These are phyloP conservation scores for Mediolabrus comicus DNA, from an alignment of 108 stramenopile genomes.

Conservation along the genomic window DNA sequence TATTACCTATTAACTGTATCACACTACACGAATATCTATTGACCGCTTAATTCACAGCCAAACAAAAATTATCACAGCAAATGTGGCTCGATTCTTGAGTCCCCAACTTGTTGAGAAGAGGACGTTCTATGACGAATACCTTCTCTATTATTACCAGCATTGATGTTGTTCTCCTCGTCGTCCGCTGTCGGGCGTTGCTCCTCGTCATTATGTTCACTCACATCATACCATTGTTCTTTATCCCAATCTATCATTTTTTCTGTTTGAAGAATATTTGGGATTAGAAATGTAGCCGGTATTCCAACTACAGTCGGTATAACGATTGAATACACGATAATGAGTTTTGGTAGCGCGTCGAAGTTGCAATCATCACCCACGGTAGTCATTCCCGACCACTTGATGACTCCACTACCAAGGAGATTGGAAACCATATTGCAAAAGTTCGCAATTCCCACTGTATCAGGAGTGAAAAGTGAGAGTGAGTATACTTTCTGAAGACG, in stretches of 20 bases:
- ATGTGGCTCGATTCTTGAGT: slow-evolving; percentile 11
- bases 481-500: slow-evolving; percentile 42
- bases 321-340: slow-evolving; percentile 39
- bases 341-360: slow-evolving; percentile 25
- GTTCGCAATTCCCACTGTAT: slow-evolving; percentile 43
- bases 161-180: neutral
- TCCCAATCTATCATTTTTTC: slow-evolving; percentile 42
- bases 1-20: too few species aligned
- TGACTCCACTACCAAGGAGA: slow-evolving; percentile 44
- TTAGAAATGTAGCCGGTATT: slow-evolving; percentile 33
- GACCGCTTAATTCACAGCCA: neutral
- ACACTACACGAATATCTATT: too few species aligned
- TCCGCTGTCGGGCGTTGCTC: neutral
- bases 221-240: slow-evolving; percentile 32
- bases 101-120: neutral
- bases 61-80: slow-evolving; percentile 5
- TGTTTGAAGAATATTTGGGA: slow-evolving; percentile 41
- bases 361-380: slow-evolving; percentile 47
- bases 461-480: too few species aligned
- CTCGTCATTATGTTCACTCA: neutral
- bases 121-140: too few species aligned
- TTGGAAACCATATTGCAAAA: slow-evolving; percentile 38
- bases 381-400: slow-evolving; percentile 43
- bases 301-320: slow-evolving; percentile 29
- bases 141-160: neutral